phyloP scores from a whole-genome alignment of 1,139 yeast species.

The Suhomyces choctaworum region DNA sequence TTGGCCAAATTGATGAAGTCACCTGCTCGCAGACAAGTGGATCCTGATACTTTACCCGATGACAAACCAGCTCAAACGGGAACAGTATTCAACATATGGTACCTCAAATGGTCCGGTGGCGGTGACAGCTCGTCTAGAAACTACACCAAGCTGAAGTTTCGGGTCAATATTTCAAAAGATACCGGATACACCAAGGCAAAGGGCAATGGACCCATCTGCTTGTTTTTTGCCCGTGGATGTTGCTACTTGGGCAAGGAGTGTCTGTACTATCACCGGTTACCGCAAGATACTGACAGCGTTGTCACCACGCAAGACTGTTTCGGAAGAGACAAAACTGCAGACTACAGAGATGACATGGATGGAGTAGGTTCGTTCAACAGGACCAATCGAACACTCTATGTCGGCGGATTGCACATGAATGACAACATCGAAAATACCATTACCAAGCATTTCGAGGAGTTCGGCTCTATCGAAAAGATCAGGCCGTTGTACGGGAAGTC shows the following conservation, averaged over 20 bases:
- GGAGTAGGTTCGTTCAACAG: conserved; percentile 86
- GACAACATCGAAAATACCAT: conserved; percentile 31
- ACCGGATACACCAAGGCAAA: conserved; percentile 78
- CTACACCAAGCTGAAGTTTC: conserved; percentile 40
- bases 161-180: conserved; percentile 63
- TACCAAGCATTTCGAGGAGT: conserved; percentile 60
- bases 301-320: conserved; percentile 82
- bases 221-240: conserved; percentile 87
- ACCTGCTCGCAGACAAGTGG: conserved; percentile 68
- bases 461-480: conserved; percentile 76
- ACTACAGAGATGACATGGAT: conserved; percentile 88
- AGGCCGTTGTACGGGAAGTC: conserved; percentile 62
- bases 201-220: conserved; percentile 54
- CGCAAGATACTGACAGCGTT: conserved; percentile 48
- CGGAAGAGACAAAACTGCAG: conserved; percentile 84
- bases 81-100: conserved; percentile 83
- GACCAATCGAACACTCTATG: conserved; percentile 70
- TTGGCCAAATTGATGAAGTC: conserved; percentile 4
- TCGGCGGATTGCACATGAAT: conserved; percentile 60
- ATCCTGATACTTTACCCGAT: conserved; percentile 59
- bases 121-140: conserved; percentile 50
- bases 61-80: conserved; percentile 81
- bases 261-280: conserved; percentile 75
- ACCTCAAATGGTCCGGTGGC: conserved; percentile 78
- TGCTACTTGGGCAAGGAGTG: conserved; percentile 80